These are phyloP conservation scores for Solanum sitiens DNA, from an alignment of 257 asterid genomes.

Conservation along the genomic window DNA sequence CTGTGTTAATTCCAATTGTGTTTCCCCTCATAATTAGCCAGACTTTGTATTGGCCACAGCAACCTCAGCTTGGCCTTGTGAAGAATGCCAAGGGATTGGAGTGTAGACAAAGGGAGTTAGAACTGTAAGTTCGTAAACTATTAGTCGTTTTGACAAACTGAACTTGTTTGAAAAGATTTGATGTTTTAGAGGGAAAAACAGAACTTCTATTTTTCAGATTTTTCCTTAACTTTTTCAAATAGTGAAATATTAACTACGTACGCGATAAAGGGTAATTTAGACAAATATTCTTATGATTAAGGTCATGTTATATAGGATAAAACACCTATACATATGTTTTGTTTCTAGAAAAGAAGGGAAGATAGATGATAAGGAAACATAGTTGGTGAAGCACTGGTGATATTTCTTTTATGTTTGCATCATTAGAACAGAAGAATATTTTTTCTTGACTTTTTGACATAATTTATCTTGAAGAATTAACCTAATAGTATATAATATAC, in stretches of 20 bases:
- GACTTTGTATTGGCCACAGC: constrained; percentile 37
- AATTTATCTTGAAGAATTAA: not conserved
- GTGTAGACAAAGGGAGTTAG: constrained; percentile 44
- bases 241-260: not conserved
- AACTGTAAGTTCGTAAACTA: constrained; percentile 40
- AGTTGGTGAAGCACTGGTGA: not conserved
- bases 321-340: not conserved
- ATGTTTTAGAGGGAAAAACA: not conserved
- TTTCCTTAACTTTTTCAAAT: not conserved
- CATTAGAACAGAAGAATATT: not conserved
- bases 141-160: not conserved
- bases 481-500: not conserved
- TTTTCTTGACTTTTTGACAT: not conserved
- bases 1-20: constrained; percentile 64
- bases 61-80: constrained; percentile 53
- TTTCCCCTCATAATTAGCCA: constrained; percentile 80
- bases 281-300: not conserved
- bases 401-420: not conserved
- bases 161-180: not conserved
- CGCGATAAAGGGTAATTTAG: not conserved
- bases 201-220: not conserved
- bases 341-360: not conserved
- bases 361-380: not conserved
- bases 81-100: constrained; percentile 39
- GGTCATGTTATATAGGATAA: not conserved